Conservation (phyloP, 257 asterid genomes). For the Solanum piurae region DNA sequence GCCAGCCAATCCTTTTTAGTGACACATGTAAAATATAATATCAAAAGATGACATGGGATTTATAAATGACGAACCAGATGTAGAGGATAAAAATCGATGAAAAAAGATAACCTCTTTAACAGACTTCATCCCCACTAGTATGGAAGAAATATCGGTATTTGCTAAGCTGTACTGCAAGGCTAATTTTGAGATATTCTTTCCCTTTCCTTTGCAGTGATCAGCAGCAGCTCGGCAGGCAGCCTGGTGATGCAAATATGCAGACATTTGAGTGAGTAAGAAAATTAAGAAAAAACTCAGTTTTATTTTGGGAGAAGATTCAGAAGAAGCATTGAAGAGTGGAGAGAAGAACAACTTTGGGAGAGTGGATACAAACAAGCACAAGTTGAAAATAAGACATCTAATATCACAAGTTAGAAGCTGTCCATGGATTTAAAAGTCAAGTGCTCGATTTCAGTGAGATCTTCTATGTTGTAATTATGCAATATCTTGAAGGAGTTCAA, state of each 20-base stretch:
- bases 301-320: background rate
- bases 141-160: slow-evolving; percentile 61
- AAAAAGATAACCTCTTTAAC: slow-evolving; percentile 49
- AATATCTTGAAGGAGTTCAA: background rate
- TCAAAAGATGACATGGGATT: background rate
- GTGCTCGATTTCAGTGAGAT: background rate
- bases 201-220: slow-evolving; percentile 55
- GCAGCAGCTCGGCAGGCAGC: slow-evolving; percentile 81
- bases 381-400: background rate
- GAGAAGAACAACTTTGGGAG: background rate
- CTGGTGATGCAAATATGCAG: slow-evolving; percentile 23
- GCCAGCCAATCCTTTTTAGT: background rate
- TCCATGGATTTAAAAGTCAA: background rate
- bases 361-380: background rate
- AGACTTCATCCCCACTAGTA: slow-evolving; percentile 93
- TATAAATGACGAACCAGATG: background rate
- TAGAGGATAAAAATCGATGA: background rate
- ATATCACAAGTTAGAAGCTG: background rate
- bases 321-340: background rate
- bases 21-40: background rate
- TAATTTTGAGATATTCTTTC: slow-evolving; percentile 63
- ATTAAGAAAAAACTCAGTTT: background rate
- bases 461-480: background rate
- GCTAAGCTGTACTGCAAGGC: slow-evolving; percentile 82
- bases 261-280: background rate